phyloP scores from a whole-genome alignment of 768 basidiomycete species.

The Porphyrellus cyaneotinctus region DNA sequence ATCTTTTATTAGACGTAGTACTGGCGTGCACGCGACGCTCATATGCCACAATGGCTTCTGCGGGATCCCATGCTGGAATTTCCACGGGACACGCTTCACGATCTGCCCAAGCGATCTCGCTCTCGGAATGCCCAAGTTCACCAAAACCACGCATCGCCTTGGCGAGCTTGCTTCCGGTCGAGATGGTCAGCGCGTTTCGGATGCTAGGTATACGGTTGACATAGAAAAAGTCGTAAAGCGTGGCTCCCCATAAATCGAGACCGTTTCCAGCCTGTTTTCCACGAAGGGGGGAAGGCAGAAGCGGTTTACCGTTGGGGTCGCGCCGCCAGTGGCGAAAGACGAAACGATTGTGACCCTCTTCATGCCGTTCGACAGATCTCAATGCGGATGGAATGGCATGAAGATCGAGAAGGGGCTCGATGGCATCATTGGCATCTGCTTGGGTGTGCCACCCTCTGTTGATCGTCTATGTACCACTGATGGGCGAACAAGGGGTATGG shows the following conservation, averaged over 20 bases:
- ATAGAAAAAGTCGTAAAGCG: conserved; percentile 29
- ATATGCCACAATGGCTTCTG: conserved; percentile 6
- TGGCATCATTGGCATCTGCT: background rate
- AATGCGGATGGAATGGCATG: background rate
- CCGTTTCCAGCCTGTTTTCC: conserved; percentile 24
- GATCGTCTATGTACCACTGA: background rate
- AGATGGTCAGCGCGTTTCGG: background rate
- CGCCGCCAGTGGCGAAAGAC: conserved; percentile 27
- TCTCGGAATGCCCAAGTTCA: conserved; percentile 16
- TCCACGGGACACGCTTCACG: conserved; percentile 19
- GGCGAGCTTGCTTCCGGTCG: conserved; percentile 22
- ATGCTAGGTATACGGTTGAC: conserved; percentile 4
- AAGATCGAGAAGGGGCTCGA: conserved; percentile 4
- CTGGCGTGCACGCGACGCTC: conserved; percentile 7
- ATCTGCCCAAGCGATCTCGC: conserved; percentile 20
- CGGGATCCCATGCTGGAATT: conserved; percentile 15
- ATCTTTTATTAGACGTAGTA: background rate
- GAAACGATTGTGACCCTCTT: conserved; percentile 4
- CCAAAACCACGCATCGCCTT: conserved; percentile 14
- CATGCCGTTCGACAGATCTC: background rate
- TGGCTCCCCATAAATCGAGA: conserved; percentile 25
- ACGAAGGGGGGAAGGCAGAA: conserved; percentile 4
- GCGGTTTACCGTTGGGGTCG: conserved; percentile 20
- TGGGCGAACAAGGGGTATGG: background rate
- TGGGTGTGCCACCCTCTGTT: background rate